A percentile compares a stretch with the other conserved stretches of the same genome.
These are phyloP conservation scores for Geotrichum cucujoidarum DNA, from an alignment of 1,139 yeast species.

Conservation along the genomic window DNA sequence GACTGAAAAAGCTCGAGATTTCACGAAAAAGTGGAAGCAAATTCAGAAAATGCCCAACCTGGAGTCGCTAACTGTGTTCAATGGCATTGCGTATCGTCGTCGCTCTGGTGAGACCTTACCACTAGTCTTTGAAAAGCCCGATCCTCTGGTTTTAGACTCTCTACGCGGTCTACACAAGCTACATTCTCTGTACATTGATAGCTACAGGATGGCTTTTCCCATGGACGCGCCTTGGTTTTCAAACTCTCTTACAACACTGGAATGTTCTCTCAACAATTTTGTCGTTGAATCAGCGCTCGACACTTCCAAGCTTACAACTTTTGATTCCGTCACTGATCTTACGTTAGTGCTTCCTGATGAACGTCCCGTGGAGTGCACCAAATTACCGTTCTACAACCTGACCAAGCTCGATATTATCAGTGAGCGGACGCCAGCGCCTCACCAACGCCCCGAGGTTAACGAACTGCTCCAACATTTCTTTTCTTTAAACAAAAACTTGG, in stretches of 20 bases:
- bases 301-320: neutral
- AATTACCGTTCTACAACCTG: slow-evolving; percentile 2
- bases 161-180: neutral
- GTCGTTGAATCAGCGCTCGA: neutral
- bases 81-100: neutral
- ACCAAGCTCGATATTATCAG: neutral
- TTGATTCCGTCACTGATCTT: neutral
- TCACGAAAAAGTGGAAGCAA: neutral
- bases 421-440: neutral
- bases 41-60: slow-evolving; percentile 1
- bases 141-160: neutral
- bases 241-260: neutral
- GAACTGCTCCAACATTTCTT: neutral
- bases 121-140: too few species aligned
- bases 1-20: neutral
- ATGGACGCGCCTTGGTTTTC: slow-evolving; percentile 3
- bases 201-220: neutral
- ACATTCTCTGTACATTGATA: neutral
- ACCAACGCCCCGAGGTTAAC: neutral
- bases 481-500: neutral
- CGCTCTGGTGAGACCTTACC: too few species aligned
- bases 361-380: neutral
- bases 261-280: slow-evolving; percentile 4
- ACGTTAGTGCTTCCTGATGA: neutral
- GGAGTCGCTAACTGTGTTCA: neutral